phyloP scores from a whole-genome alignment of 164 flowering plant genomes.

The Brasenia schreberi region DNA sequence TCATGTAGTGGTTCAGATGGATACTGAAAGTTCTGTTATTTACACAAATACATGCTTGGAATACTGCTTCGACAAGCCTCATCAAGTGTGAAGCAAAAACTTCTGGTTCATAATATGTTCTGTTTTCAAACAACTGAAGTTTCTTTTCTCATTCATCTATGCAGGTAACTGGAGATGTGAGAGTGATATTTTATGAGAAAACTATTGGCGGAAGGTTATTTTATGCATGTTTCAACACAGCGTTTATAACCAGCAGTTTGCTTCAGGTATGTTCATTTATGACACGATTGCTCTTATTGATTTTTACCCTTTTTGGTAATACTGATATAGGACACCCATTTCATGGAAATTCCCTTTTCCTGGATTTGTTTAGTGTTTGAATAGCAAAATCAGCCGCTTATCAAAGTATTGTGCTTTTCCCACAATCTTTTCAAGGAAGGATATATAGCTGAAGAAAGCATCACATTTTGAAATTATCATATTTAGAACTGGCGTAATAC shows the following conservation, averaged over 20 bases:
- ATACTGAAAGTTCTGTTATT: constrained; percentile 48
- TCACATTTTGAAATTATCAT: too few species aligned
- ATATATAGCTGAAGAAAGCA: not conserved
- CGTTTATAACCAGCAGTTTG: constrained; percentile 57
- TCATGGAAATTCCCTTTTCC: not conserved
- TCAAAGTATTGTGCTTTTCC: not conserved
- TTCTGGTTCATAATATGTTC: not conserved
- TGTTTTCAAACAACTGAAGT: not conserved
- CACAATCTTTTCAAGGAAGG: not conserved
- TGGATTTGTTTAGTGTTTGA: not conserved
- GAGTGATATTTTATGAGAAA: constrained; percentile 60
- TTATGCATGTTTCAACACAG: constrained; percentile 70
- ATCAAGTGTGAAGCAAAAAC: constrained; percentile 24
- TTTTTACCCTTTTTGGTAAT: not conserved
- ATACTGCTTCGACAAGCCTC: constrained; percentile 42
- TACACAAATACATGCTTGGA: constrained; percentile 62
- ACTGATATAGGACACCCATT: not conserved
- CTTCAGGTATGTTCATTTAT: constrained; percentile 39
- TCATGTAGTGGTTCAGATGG: constrained; percentile 60
- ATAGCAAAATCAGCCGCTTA: not conserved
- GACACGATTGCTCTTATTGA: not conserved
- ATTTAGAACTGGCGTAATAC: too few species aligned
- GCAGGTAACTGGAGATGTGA: constrained; percentile 70
- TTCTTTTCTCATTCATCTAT: not conserved
- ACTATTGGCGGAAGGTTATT: constrained; percentile 73